phyloP scores from a whole-genome alignment of 768 basidiomycete genomes.

The Tephrocybe sp. region DNA sequence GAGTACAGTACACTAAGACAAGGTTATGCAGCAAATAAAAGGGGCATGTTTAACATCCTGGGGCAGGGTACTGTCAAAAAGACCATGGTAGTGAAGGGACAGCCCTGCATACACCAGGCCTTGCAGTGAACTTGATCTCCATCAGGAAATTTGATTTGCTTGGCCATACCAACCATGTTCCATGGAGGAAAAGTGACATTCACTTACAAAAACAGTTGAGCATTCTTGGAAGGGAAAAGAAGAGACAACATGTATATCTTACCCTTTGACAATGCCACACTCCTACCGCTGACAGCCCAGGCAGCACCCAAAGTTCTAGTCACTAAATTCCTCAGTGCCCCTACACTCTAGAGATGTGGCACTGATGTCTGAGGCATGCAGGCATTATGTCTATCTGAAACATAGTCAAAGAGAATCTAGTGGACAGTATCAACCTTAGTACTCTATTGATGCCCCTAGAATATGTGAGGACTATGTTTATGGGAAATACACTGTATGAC shows the following conservation, averaged over 20 bases:
- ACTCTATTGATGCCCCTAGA: not conserved
- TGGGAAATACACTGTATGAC: constrained; percentile 20
- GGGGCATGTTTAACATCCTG: not conserved
- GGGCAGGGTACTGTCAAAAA: not conserved
- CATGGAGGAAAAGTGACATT: not conserved
- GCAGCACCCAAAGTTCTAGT: too few relatives aligned
- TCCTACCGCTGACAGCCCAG: too few relatives aligned
- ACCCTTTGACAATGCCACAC: too few relatives aligned
- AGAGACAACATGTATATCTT: too few relatives aligned
- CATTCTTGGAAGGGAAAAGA: too few relatives aligned
- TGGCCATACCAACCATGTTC: not conserved
- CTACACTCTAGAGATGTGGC: too few relatives aligned
- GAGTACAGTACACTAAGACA: too few relatives aligned
- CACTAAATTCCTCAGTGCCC: too few relatives aligned
- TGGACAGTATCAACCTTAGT: too few relatives aligned
- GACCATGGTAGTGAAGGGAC: not conserved
- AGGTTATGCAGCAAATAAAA: not conserved
- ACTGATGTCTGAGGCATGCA: too few relatives aligned
- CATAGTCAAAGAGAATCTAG: constrained; percentile 5
- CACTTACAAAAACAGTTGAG: not conserved
- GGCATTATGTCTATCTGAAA: constrained; percentile 5
- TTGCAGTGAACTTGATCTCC: constrained; percentile 2
- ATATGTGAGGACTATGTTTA: constrained; percentile 27
- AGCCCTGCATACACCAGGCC: constrained; percentile 1
- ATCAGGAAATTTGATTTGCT: not conserved